phyloP scores from a whole-genome alignment of 345 rosid species.

The Durio zibethinus region DNA sequence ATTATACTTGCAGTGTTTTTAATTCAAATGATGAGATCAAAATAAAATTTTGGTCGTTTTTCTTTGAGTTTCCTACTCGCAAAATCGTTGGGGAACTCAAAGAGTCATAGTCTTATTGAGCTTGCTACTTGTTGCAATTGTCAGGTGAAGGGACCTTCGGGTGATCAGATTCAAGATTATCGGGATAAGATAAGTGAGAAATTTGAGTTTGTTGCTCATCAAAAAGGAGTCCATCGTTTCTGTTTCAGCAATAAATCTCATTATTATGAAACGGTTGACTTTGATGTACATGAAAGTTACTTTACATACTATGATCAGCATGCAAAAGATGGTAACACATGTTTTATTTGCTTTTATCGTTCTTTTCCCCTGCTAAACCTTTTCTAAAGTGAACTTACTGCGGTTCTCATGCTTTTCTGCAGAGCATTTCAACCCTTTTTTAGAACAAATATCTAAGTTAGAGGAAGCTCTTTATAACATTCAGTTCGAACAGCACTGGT shows the following conservation, averaged over 20 bases:
- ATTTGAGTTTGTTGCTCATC: slow-evolving; percentile 53
- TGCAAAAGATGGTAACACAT: slow-evolving; percentile 60
- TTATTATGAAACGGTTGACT: slow-evolving; percentile 64
- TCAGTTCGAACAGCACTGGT: slow-evolving; percentile 78
- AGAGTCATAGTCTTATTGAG: neutral
- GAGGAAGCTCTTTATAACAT: slow-evolving; percentile 71
- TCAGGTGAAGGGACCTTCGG: slow-evolving; percentile 65
- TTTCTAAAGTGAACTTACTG: neutral
- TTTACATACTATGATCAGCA: slow-evolving; percentile 61
- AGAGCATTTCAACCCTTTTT: slow-evolving; percentile 69
- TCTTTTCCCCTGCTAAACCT: neutral
- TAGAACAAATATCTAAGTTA: slow-evolving; percentile 57
- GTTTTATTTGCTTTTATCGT: neutral
- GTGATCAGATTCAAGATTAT: slow-evolving; percentile 55
- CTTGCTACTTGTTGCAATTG: slow-evolving; percentile 12
- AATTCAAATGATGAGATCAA: neutral
- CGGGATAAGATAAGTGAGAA: slow-evolving; percentile 67
- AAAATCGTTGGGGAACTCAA: neutral
- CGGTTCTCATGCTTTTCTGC: slow-evolving; percentile 15
- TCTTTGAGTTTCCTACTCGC: neutral
- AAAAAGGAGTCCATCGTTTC: slow-evolving; percentile 62
- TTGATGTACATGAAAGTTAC: slow-evolving; percentile 66
- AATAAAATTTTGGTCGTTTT: neutral
- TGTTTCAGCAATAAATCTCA: slow-evolving; percentile 76
- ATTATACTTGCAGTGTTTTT: neutral